Percentiles rank a stretch among this genome's conserved stretches.
These are phyloP conservation scores for Arachis monticola DNA, from an alignment of 331 rosid species.

Conservation along the genomic window DNA sequence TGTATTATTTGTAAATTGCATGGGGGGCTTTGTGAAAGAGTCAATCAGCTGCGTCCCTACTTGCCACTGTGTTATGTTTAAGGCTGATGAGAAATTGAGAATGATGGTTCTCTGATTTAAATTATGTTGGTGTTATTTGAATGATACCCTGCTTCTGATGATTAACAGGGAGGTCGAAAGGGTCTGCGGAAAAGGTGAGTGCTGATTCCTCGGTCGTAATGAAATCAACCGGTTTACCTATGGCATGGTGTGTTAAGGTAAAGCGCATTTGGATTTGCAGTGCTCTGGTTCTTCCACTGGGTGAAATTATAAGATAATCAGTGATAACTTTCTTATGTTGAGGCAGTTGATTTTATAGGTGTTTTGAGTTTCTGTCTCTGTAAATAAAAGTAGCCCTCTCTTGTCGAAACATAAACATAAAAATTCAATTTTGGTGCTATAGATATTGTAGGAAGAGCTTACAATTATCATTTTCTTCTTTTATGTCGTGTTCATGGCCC, in stretches of 20 bases:
- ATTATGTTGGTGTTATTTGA: conserved; percentile 37
- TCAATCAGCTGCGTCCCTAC: conserved; percentile 17
- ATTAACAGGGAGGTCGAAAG: conserved; percentile 39
- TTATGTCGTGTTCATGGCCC: not conserved
- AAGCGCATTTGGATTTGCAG: conserved; percentile 24
- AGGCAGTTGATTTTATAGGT: conserved; percentile 3
- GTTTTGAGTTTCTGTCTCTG: conserved; percentile 17
- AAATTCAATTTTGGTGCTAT: conserved; percentile 1
- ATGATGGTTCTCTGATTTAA: conserved; percentile 1
- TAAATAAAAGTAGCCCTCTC: conserved; percentile 4
- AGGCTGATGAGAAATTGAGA: conserved; percentile 28
- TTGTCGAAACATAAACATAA: not conserved
- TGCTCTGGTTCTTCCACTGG: conserved; percentile 1
- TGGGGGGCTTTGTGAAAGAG: conserved; percentile 21
- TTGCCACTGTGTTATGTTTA: conserved; percentile 33
- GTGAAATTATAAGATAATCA: conserved; percentile 1
- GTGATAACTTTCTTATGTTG: not conserved
- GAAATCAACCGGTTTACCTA: conserved; percentile 30
- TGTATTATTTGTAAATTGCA: conserved; percentile 26
- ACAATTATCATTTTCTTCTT: not conserved
- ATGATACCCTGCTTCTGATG: conserved; percentile 44
- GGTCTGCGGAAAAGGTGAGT: conserved; percentile 17
- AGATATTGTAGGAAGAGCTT: not conserved
- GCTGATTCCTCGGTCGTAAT: conserved; percentile 21
- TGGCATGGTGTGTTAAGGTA: conserved; percentile 31